Evolutionary conservation across 2,329 filamentous ascomycete genomes (phyloP).

Genomic region (Diaporthe amygdali): DNA sequence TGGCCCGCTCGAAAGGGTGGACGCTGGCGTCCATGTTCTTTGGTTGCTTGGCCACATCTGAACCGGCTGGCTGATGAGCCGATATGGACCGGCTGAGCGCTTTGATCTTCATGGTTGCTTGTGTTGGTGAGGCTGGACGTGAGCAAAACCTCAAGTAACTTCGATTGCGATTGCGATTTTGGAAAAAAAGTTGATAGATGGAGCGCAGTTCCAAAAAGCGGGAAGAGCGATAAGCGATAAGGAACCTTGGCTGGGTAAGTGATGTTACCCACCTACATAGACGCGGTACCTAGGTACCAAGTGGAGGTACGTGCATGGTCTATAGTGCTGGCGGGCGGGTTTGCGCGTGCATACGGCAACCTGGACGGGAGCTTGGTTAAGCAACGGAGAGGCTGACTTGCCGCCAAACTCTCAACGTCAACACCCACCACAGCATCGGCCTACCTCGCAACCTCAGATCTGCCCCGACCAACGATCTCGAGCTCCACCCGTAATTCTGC

Average conservation of each 20-base stretch:
- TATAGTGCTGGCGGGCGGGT: constrained; percentile 8
- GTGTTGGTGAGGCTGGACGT: background rate
- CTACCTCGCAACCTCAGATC: background rate
- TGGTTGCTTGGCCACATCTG: constrained; percentile 34
- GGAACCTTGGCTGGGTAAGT: background rate
- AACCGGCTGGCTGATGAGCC: constrained; percentile 36
- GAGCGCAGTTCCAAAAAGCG: background rate
- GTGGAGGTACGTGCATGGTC: constrained; percentile 3
- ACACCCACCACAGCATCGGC: background rate
- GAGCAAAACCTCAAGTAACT: background rate
- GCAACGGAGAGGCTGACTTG: background rate
- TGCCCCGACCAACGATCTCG: background rate
- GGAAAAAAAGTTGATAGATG: constrained; percentile 2
- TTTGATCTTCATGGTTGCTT: constrained; percentile 33
- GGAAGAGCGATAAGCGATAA: constrained; percentile 12
- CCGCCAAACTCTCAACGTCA: constrained; percentile 1
- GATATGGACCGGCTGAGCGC: constrained; percentile 36
- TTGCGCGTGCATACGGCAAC: constrained; percentile 21
- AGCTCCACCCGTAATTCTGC: background rate
- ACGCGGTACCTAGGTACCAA: background rate
- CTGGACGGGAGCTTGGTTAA: constrained; percentile 13
- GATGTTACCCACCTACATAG: background rate
- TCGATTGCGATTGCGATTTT: background rate
- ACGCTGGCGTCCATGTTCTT: constrained; percentile 70
- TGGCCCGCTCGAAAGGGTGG: constrained; percentile 88